Evolutionary conservation across 2,329 filamentous ascomycete species (phyloP).

Genomic region (Phialocephala sp.): DNA sequence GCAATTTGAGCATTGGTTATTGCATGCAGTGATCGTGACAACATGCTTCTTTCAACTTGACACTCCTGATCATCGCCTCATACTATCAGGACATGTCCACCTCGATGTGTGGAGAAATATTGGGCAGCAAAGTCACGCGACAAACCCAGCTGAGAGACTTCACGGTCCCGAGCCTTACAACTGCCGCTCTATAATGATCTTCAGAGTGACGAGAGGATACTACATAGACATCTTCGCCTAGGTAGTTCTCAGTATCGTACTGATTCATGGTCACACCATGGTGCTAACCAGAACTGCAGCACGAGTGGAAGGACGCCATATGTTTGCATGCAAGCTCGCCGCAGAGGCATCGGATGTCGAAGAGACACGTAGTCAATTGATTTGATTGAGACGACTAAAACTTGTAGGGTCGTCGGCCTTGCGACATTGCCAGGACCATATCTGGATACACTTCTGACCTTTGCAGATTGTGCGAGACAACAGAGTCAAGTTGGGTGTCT

Average conservation of each 20-base stretch:
- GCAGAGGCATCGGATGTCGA: not conserved
- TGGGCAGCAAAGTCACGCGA: not conserved
- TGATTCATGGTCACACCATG: not conserved
- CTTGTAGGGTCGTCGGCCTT: too few species aligned
- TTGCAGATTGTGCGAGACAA: too few species aligned
- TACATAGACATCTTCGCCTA: too few species aligned
- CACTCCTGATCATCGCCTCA: not conserved
- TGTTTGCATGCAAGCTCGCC: not conserved
- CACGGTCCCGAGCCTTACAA: not conserved
- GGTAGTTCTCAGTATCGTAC: not conserved
- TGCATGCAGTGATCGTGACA: not conserved
- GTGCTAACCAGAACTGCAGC: not conserved
- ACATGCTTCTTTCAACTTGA: not conserved
- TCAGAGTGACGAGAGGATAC: too few species aligned
- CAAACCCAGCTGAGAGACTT: not conserved
- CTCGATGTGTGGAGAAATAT: not conserved
- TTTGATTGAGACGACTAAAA: too few species aligned
- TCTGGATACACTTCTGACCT: not conserved
- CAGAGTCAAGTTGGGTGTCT: too few species aligned
- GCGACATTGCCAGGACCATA: too few species aligned
- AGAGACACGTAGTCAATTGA: too few species aligned
- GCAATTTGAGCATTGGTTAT: not conserved
- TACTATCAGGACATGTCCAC: not conserved
- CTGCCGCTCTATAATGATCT: not conserved
- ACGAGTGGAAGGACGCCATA: not conserved